phyloP scores from a whole-genome alignment of 78 protist species.

The Goniomonas avonlea region DNA sequence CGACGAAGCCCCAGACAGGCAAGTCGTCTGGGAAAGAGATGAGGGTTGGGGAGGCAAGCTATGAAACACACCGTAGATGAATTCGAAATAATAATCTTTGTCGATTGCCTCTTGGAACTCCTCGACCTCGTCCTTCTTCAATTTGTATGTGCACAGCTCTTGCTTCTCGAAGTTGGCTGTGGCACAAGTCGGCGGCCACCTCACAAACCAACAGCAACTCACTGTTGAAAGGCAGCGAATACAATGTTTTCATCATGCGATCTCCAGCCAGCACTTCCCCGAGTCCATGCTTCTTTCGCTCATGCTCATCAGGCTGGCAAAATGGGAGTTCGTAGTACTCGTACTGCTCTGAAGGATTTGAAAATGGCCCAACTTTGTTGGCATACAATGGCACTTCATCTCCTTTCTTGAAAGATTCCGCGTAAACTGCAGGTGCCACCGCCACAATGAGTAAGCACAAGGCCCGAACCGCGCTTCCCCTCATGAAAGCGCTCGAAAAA shows the following conservation, averaged over 20 bases:
- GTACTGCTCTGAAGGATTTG: constrained; percentile 88
- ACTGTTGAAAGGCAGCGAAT: background rate
- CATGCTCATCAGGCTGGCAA: constrained; percentile 58
- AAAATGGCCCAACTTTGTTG: constrained; percentile 80
- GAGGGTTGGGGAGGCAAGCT: background rate
- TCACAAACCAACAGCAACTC: background rate
- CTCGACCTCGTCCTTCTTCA: constrained; percentile 44
- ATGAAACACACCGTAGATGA: constrained; percentile 49
- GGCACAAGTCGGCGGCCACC: background rate
- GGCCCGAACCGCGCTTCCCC: too few species aligned
- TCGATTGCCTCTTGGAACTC: constrained; percentile 65
- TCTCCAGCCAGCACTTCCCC: constrained; percentile 83
- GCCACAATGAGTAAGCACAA: too few species aligned
- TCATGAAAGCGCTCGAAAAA: too few species aligned
- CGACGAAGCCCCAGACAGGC: constrained; percentile 57
- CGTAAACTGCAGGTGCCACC: too few species aligned
- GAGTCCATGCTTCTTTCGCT: constrained; percentile 39
- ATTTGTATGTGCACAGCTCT: constrained; percentile 60
- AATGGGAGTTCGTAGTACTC: constrained; percentile 77
- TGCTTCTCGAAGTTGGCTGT: constrained; percentile 12
- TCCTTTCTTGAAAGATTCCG: too few species aligned
- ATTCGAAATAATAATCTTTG: constrained; percentile 76
- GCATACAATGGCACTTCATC: constrained; percentile 56
- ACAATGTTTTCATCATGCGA: constrained; percentile 40
- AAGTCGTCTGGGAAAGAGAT: constrained; percentile 37